phyloP scores from a whole-genome alignment of 2,329 filamentous ascomycete species.

The Cytospora schulzeri region DNA sequence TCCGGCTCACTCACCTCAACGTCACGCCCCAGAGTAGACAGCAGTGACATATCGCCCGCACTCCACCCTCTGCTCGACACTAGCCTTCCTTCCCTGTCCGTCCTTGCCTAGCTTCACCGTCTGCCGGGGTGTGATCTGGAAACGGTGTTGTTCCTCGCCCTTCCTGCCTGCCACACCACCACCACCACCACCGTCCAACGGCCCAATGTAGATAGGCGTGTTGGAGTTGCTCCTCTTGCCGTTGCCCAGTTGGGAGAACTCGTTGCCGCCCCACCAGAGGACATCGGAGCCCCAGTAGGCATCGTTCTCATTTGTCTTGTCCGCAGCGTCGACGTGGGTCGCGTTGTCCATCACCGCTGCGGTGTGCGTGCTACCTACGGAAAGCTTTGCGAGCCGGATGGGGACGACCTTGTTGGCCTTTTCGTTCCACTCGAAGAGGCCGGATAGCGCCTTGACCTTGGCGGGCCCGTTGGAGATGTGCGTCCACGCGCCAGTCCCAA shows the following conservation, averaged over 20 bases:
- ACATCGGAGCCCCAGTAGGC: constrained; percentile 89
- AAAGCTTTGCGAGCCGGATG: constrained; percentile 74
- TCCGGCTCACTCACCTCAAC: neutral
- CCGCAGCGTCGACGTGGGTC: constrained; percentile 62
- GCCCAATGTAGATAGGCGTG: constrained; percentile 76
- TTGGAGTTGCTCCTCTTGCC: constrained; percentile 82
- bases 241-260: constrained; percentile 89
- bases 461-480: constrained; percentile 77
- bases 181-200: constrained; percentile 63
- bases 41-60: constrained; percentile 82
- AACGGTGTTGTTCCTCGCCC: constrained; percentile 69
- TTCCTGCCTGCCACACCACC: constrained; percentile 62
- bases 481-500: constrained; percentile 87
- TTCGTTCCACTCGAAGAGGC: constrained; percentile 87
- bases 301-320: constrained; percentile 61
- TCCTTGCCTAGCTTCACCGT: constrained; percentile 65
- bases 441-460: constrained; percentile 82
- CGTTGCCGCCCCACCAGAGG: constrained; percentile 93
- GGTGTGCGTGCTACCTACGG: constrained; percentile 78
- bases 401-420: constrained; percentile 65
- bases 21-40: constrained; percentile 68
- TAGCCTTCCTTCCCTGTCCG: constrained; percentile 67
- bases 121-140: constrained; percentile 78
- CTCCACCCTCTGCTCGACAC: constrained; percentile 83
- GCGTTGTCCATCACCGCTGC: constrained; percentile 83